A percentile compares a stretch with the other conserved stretches of the same genome.
Conservation (phyloP, 75 land plant species). For the Picea glauca region DNA sequence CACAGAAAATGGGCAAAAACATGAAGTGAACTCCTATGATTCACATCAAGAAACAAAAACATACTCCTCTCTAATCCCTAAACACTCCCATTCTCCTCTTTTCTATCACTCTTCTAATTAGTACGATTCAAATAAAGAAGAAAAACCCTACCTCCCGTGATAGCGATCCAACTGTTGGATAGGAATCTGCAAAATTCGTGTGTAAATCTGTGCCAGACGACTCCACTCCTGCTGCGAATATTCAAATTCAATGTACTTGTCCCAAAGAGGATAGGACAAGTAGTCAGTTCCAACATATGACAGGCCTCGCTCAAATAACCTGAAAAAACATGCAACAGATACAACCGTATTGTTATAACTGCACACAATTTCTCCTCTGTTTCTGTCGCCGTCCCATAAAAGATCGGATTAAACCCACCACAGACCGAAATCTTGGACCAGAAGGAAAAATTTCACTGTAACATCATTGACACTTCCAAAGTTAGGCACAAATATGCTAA, state of each 20-base stretch:
- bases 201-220: constrained; percentile 74
- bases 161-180: constrained; percentile 85
- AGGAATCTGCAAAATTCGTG: constrained; percentile 82
- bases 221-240: constrained; percentile 77
- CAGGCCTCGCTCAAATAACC: constrained; percentile 95
- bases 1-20: too few relatives aligned
- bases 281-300: constrained; percentile 97
- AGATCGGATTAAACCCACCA: constrained; percentile 25
- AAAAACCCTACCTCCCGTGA: constrained; percentile 45
- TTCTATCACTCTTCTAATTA: neutral
- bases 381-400: constrained; percentile 23
- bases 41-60: too few relatives aligned
- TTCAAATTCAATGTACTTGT: constrained; percentile 96
- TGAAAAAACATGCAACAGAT: constrained; percentile 29
- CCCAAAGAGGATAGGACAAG: constrained; percentile 83
- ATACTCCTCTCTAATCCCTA: neutral
- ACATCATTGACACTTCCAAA: constrained; percentile 64
- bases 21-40: too few relatives aligned
- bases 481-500: constrained; percentile 58
- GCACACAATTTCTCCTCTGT: constrained; percentile 3
- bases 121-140: neutral
- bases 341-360: constrained; percentile 6
- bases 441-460: constrained; percentile 47
- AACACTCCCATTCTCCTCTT: neutral
- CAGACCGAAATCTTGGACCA: constrained; percentile 20